Conservation (phyloP, 1,139 yeast species). For the Meyerozyma carpophila region DNA sequence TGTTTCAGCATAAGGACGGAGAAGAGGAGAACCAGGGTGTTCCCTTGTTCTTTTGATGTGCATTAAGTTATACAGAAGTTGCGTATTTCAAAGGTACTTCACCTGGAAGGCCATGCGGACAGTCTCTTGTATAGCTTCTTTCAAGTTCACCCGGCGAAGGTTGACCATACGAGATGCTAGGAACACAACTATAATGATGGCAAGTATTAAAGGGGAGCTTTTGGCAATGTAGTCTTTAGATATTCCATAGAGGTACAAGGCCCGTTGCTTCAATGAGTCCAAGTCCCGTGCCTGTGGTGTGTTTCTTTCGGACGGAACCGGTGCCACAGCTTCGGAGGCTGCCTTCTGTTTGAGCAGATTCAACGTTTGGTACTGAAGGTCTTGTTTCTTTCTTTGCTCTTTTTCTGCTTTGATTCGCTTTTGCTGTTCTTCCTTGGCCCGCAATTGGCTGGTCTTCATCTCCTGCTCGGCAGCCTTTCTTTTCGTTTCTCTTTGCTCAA, state of each 20-base stretch:
- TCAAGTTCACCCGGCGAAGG: slow-evolving; percentile 21
- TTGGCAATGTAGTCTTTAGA: slow-evolving; percentile 20
- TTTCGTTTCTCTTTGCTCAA: slow-evolving; percentile 12
- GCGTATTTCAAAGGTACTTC: slow-evolving; percentile 24
- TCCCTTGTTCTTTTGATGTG: slow-evolving; percentile 2
- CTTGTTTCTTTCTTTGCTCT: slow-evolving; percentile 21
- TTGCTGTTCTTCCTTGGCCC: slow-evolving; percentile 9
- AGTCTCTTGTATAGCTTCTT: slow-evolving; percentile 31
- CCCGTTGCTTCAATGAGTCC: slow-evolving; percentile 8
- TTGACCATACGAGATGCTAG: slow-evolving; percentile 19
- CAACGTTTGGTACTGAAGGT: slow-evolving; percentile 30
- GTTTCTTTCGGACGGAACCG: slow-evolving; percentile 1
- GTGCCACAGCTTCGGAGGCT: slow-evolving; percentile 1
- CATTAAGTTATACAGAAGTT: neutral
- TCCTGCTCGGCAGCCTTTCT: slow-evolving; percentile 14
- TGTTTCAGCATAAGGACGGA: neutral
- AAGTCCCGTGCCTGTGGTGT: slow-evolving; percentile 2
- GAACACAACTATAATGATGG: slow-evolving; percentile 18
- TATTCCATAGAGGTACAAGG: slow-evolving; percentile 14
- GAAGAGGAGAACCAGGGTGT: neutral
- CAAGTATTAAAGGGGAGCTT: slow-evolving; percentile 25
- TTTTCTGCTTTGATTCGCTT: slow-evolving; percentile 11
- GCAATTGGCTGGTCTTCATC: slow-evolving; percentile 5
- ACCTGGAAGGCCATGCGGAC: slow-evolving; percentile 43
- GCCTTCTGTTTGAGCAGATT: slow-evolving; percentile 18